Evolutionary conservation across 148 eudicot genomes (phyloP).

Genomic region (Chenopodium quinoa): DNA sequence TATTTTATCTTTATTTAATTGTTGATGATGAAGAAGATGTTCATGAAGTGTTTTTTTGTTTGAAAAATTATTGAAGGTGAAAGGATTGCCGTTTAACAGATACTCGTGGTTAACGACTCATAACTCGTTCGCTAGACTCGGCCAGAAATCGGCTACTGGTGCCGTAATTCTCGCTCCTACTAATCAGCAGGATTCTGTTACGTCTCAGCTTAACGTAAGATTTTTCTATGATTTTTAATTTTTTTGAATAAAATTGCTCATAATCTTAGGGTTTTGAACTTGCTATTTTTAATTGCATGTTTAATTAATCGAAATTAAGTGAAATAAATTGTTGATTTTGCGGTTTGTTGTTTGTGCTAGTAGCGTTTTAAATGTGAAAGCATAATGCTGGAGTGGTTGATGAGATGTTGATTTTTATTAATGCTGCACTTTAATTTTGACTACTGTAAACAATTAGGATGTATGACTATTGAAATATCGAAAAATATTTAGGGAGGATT

Average conservation of each 20-base stretch:
- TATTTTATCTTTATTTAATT: not conserved
- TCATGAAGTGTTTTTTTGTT: conserved; percentile 1
- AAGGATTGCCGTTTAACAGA: conserved; percentile 74
- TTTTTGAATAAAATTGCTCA: not conserved
- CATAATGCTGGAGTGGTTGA: not conserved
- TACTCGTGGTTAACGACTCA: conserved; percentile 95
- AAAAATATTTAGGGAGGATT: not conserved
- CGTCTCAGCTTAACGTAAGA: conserved; percentile 74
- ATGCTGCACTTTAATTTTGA: not conserved
- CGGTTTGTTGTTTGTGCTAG: not conserved
- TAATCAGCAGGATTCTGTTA: conserved; percentile 87
- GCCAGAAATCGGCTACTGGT: conserved; percentile 69
- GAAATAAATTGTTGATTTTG: not conserved
- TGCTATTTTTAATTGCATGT: not conserved
- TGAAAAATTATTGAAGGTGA: conserved; percentile 43
- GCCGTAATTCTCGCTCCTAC: conserved; percentile 55
- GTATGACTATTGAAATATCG: not conserved
- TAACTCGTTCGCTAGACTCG: conserved; percentile 75
- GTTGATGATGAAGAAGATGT: not conserved
- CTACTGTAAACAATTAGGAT: no score
- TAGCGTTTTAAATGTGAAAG: not conserved
- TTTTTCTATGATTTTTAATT: not conserved
- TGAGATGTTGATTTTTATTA: not conserved
- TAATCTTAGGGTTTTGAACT: not conserved
- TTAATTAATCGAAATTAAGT: no score